A percentile compares a stretch with the other conserved stretches of the same genome.
These are phyloP conservation scores for Salvia hispanica DNA, from an alignment of 257 asterid genomes.

Conservation along the genomic window DNA sequence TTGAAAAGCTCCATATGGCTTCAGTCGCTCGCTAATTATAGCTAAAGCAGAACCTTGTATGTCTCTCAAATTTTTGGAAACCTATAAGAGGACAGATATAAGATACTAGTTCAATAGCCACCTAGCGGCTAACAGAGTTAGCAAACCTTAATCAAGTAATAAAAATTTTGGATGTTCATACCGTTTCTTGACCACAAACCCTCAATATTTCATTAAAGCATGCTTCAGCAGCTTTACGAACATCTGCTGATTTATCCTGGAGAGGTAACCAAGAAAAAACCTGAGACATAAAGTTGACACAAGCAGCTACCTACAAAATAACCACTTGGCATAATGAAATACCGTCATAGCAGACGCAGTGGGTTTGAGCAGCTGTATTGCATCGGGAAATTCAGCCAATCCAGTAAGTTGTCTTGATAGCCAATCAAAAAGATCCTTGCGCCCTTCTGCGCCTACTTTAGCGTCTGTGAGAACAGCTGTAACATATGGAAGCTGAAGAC, in stretches of 20 bases:
- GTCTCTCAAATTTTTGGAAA: constrained; percentile 85
- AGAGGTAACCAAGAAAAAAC: constrained; percentile 27
- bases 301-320: not conserved
- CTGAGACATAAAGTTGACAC: constrained; percentile 13
- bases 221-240: constrained; percentile 94
- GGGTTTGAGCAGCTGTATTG: constrained; percentile 82
- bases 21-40: constrained; percentile 82
- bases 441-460: constrained; percentile 97
- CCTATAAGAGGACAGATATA: constrained; percentile 42
- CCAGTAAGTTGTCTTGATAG: constrained; percentile 71
- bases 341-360: constrained; percentile 96
- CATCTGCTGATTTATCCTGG: constrained; percentile 99
- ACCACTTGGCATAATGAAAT: constrained; percentile 28
- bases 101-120: not conserved
- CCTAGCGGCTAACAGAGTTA: not conserved
- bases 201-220: constrained; percentile 86
- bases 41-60: constrained; percentile 96
- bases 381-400: constrained; percentile 76
- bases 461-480: constrained; percentile 83
- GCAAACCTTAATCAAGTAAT: constrained; percentile 25
- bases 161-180: constrained; percentile 32
- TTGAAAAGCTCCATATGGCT: constrained; percentile 62
- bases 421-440: constrained; percentile 98
- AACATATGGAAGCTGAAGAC: constrained; percentile 72
- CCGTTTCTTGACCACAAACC: constrained; percentile 95